A percentile compares a stretch with the other conserved stretches of the same genome.
Evolutionary conservation across 108 stramenopile genomes (phyloP).

Genomic region (Nannochloropsis oceanica): DNA sequence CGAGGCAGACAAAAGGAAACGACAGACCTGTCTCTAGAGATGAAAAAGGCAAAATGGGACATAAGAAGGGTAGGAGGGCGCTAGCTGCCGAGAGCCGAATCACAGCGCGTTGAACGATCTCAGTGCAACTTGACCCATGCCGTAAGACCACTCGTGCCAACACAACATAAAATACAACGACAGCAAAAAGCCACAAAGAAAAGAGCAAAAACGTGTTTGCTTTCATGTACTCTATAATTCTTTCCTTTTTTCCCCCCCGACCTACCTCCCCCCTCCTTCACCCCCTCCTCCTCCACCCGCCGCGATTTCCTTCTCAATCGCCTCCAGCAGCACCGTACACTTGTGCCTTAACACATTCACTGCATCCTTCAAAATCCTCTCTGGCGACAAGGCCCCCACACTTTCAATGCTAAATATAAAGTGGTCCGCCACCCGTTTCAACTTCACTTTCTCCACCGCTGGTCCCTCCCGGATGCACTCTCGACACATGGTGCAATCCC

Average conservation of each 20-base stretch:
- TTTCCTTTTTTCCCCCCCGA: neutral
- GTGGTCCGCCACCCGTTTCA: slow-evolving; percentile 71
- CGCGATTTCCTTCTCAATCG: slow-evolving; percentile 5
- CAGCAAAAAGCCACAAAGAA: too few relatives aligned
- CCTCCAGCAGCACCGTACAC: slow-evolving; percentile 4
- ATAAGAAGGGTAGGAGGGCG: too few relatives aligned
- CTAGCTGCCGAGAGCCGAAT: too few relatives aligned
- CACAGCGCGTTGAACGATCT: too few relatives aligned
- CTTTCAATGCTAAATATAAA: slow-evolving; percentile 92
- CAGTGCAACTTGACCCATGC: too few relatives aligned
- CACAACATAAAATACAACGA: too few relatives aligned
- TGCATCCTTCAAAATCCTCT: slow-evolving; percentile 19
- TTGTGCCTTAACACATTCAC: slow-evolving; percentile 9
- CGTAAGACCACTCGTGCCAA: too few relatives aligned
- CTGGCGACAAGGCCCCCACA: slow-evolving; percentile 68
- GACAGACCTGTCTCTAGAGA: too few relatives aligned
- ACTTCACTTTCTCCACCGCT: slow-evolving; percentile 54
- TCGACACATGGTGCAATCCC: slow-evolving; percentile 90
- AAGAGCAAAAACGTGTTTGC: too few relatives aligned
- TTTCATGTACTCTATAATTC: neutral
- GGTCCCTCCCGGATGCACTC: slow-evolving; percentile 74
- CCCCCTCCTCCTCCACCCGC: neutral
- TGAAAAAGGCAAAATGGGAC: too few relatives aligned
- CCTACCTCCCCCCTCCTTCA: neutral
- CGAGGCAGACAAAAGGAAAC: too few relatives aligned